Evolutionary conservation across 768 basidiomycete genomes (phyloP).

Genomic region (Lentinula edodes): DNA sequence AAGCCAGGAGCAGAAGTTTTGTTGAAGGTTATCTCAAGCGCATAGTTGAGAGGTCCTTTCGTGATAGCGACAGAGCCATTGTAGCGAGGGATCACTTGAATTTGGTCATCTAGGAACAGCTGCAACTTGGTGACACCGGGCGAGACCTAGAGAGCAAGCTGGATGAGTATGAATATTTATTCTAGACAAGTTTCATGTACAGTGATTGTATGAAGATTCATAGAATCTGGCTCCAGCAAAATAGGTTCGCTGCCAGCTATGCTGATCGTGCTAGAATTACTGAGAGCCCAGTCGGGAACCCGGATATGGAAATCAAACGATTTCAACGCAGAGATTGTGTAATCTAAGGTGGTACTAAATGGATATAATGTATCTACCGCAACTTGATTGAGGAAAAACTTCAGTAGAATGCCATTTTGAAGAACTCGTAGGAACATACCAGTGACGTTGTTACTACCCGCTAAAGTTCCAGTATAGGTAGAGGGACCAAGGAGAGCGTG

Average conservation of each 20-base stretch:
- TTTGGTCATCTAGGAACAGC: constrained; percentile 26
- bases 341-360: constrained; percentile 30
- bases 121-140: constrained; percentile 25
- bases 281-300: constrained; percentile 33
- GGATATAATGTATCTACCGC: constrained; percentile 33
- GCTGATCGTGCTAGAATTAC: constrained; percentile 25
- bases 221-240: constrained; percentile 19
- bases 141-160: constrained; percentile 7
- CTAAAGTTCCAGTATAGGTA: constrained; percentile 28
- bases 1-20: constrained; percentile 26
- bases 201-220: constrained; percentile 27
- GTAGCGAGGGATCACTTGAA: constrained; percentile 27
- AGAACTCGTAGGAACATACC: constrained; percentile 14
- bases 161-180: neutral
- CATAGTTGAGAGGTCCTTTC: constrained; percentile 32
- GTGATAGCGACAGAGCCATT: constrained; percentile 32
- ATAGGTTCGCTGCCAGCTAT: constrained; percentile 21
- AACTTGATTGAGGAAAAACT: constrained; percentile 18
- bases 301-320: constrained; percentile 32
- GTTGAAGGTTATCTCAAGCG: constrained; percentile 30
- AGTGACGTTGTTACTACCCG: constrained; percentile 24
- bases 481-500: constrained; percentile 35
- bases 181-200: constrained; percentile 14
- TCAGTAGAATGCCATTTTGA: neutral
- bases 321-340: constrained; percentile 26